These are phyloP conservation scores for Sphenostylis stenocarpa DNA, from an alignment of 306 rosid genomes.

Conservation along the genomic window DNA sequence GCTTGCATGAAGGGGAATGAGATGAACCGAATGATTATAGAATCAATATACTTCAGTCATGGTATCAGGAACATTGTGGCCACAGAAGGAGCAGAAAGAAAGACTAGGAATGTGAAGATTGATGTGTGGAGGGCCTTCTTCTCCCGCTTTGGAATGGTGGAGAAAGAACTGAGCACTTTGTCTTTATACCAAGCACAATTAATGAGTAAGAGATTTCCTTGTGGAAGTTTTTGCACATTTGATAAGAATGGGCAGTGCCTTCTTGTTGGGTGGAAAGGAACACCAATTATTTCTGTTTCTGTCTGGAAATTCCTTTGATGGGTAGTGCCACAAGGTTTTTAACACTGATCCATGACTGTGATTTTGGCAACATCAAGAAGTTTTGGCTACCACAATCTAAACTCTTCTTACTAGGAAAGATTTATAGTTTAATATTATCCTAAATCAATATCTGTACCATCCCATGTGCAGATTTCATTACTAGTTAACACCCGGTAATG, in stretches of 20 bases:
- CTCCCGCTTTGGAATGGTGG: constrained; percentile 54
- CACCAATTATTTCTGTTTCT: constrained; percentile 60
- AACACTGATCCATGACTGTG: neutral
- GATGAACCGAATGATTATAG: constrained; percentile 36
- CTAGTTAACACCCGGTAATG: neutral
- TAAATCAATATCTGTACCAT: neutral
- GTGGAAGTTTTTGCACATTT: constrained; percentile 46
- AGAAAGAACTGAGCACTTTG: constrained; percentile 50
- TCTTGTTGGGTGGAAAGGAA: constrained; percentile 69
- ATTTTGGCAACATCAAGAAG: neutral
- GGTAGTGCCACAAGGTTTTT: neutral
- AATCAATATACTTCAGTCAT: constrained; percentile 46
- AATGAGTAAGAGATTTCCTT: constrained; percentile 43
- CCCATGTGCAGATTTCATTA: neutral
- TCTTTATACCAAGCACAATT: constrained; percentile 60
- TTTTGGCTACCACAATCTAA: neutral
- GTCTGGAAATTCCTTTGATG: constrained; percentile 57
- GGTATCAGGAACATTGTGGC: constrained; percentile 60
- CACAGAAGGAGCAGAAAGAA: constrained; percentile 62
- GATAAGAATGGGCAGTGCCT: constrained; percentile 48
- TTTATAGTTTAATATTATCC: neutral
- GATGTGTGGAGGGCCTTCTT: constrained; percentile 76
- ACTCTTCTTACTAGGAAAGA: neutral
- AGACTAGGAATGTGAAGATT: constrained; percentile 44
- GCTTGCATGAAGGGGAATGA: constrained; percentile 47